Percentiles rank a stretch among this genome's conserved stretches.
These are phyloP conservation scores for Cladosporium sphaerospermum DNA, from an alignment of 2,329 filamentous ascomycete species.

Conservation along the genomic window DNA sequence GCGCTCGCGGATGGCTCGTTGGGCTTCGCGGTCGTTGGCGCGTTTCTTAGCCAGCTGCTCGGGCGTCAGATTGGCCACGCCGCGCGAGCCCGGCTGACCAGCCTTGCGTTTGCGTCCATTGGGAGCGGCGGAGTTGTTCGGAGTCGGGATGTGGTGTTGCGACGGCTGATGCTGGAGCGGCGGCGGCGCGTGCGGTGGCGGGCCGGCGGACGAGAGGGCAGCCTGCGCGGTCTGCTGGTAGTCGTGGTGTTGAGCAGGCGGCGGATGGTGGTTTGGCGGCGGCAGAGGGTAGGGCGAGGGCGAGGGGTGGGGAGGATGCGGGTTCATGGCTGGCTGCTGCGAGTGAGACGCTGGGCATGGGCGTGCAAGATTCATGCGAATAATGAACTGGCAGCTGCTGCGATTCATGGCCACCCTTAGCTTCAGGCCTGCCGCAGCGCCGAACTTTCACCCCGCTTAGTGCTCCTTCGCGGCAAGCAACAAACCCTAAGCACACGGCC, in stretches of 20 bases:
- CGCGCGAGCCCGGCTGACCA: slow-evolving; percentile 47
- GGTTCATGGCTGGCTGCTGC: slow-evolving; percentile 4
- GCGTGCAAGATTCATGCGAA: not conserved
- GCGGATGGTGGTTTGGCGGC: slow-evolving; percentile 3
- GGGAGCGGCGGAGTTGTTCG: slow-evolving; percentile 14
- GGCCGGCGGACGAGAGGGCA: not conserved
- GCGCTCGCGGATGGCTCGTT: slow-evolving; percentile 75
- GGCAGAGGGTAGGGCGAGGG: slow-evolving; percentile 6
- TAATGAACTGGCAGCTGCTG: too few species aligned
- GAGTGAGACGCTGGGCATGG: slow-evolving; percentile 1
- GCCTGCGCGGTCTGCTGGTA: slow-evolving; percentile 5
- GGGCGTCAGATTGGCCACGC: slow-evolving; percentile 79
- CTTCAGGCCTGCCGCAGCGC: too few species aligned
- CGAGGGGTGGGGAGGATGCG: slow-evolving; percentile 1
- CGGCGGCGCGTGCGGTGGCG: not conserved
- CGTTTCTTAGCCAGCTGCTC: slow-evolving; percentile 85
- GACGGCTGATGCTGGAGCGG: not conserved
- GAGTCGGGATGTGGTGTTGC: slow-evolving; percentile 10
- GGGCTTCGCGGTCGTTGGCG: slow-evolving; percentile 83
- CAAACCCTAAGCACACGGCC: too few species aligned
- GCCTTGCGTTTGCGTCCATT: slow-evolving; percentile 30
- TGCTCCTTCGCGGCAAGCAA: too few species aligned
- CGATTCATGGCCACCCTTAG: too few species aligned
- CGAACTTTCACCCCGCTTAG: too few species aligned
- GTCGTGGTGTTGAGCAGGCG: slow-evolving; percentile 2